These are phyloP conservation scores for Diaporthe citriasiana DNA, from an alignment of 2,329 filamentous ascomycete genomes.

Conservation along the genomic window DNA sequence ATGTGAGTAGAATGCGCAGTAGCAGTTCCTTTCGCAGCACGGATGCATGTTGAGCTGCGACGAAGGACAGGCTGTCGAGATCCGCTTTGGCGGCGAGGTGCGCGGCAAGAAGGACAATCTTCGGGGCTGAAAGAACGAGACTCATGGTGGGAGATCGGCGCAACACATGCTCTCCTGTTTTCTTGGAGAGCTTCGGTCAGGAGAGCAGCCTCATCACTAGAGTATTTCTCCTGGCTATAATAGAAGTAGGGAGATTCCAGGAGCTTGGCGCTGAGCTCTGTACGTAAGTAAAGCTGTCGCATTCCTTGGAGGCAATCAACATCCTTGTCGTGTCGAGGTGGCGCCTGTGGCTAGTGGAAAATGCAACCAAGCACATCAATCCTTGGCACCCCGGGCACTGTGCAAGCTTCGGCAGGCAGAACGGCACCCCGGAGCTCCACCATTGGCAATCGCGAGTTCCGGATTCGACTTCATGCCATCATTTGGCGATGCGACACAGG, in stretches of 20 bases:
- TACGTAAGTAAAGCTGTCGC: constrained; percentile 26
- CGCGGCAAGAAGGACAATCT: constrained; percentile 80
- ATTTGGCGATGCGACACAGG: constrained; percentile 35
- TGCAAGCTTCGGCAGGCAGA: constrained; percentile 21
- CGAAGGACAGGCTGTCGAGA: constrained; percentile 70
- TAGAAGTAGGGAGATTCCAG: neutral
- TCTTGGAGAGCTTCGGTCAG: constrained; percentile 3
- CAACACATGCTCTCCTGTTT: constrained; percentile 39
- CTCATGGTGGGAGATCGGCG: constrained; percentile 52
- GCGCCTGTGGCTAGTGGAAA: constrained; percentile 26
- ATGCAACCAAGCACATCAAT: neutral
- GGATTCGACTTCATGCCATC: constrained; percentile 40
- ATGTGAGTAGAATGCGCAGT: constrained; percentile 81
- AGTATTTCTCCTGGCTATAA: neutral
- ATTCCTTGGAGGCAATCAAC: constrained; percentile 20
- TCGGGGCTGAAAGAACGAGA: constrained; percentile 71
- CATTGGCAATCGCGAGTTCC: constrained; percentile 30
- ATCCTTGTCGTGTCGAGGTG: constrained; percentile 25
- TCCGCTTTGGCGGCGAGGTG: constrained; percentile 77
- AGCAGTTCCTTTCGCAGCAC: constrained; percentile 75
- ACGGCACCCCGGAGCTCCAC: constrained; percentile 20
- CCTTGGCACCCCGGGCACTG: constrained; percentile 21
- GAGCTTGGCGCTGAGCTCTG: constrained; percentile 27
- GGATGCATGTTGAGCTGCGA: constrained; percentile 69
- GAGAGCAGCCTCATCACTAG: constrained; percentile 14